Evolutionary conservation across 192 early-diverging fungal species (phyloP).

Genomic region (Gamsiella multidivaricata): DNA sequence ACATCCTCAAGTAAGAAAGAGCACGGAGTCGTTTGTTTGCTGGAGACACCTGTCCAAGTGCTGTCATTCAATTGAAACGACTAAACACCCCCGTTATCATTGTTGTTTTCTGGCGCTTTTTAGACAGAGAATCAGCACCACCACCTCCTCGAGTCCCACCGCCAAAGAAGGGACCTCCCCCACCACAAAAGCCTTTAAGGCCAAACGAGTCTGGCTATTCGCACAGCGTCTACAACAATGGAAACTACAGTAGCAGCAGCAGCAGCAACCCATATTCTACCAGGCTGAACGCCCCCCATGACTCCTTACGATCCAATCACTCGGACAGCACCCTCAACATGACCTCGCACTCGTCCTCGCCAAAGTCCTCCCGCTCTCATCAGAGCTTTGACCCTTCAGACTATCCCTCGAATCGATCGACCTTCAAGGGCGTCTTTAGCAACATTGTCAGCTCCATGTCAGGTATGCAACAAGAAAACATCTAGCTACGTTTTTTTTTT

Average conservation of each 20-base stretch:
- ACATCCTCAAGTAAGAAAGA: constrained; percentile 33
- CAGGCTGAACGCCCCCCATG: constrained; percentile 34
- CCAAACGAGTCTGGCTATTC: constrained; percentile 15
- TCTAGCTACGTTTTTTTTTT: background rate
- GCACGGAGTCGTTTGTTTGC: too few relatives aligned
- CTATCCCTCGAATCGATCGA: constrained; percentile 52
- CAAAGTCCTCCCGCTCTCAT: constrained; percentile 44
- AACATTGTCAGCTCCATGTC: constrained; percentile 65
- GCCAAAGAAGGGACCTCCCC: constrained; percentile 52
- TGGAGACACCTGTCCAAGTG: too few relatives aligned
- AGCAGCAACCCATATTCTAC: constrained; percentile 14
- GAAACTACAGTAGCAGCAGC: constrained; percentile 2
- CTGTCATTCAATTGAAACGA: too few relatives aligned
- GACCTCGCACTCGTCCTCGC: constrained; percentile 35
- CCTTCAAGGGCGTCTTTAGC: constrained; percentile 68
- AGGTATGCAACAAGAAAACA: constrained; percentile 25
- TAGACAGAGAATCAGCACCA: constrained; percentile 41
- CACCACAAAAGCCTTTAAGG: constrained; percentile 37
- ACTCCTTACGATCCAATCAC: constrained; percentile 43
- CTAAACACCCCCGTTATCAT: background rate
- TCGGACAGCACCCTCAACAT: constrained; percentile 33
- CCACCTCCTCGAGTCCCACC: constrained; percentile 30
- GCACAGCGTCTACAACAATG: constrained; percentile 14
- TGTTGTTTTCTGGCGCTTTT: constrained; percentile 1
- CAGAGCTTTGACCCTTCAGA: constrained; percentile 42